Conservation (phyloP, 202 grass and related monocot genomes). For the Panicum virgatum region DNA sequence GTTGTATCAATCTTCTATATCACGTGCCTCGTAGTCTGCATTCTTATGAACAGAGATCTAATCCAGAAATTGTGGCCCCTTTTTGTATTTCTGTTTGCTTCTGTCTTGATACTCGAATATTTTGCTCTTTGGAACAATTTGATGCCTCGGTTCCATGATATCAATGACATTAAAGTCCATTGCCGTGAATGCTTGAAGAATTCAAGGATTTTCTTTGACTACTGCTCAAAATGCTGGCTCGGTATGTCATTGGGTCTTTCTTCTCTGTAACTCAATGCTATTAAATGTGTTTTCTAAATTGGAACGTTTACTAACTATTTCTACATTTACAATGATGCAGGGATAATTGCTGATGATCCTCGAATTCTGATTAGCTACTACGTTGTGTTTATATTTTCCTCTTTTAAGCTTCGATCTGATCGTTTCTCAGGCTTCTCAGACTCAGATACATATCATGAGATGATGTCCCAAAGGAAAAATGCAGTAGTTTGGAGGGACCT, state of each 20-base stretch:
- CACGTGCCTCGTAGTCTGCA: constrained; percentile 71
- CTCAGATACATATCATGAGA: constrained; percentile 74
- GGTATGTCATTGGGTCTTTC: constrained; percentile 53
- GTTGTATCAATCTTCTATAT: constrained; percentile 89
- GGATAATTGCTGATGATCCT: constrained; percentile 80
- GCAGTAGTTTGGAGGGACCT: constrained; percentile 88
- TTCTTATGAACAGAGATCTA: constrained; percentile 89
- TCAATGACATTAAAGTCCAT: constrained; percentile 54
- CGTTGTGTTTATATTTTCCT: constrained; percentile 91
- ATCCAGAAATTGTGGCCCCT: constrained; percentile 87
- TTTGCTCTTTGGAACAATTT: constrained; percentile 83
- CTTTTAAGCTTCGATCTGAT: constrained; percentile 88
- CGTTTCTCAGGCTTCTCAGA: constrained; percentile 82
- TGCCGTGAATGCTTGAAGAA: constrained; percentile 92
- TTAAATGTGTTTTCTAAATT: constrained; percentile 1
- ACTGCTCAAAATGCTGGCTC: constrained; percentile 91
- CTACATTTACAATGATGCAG: constrained; percentile 51
- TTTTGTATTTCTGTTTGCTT: constrained; percentile 91
- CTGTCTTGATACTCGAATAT: constrained; percentile 80
- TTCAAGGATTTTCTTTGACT: constrained; percentile 66
- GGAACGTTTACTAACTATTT: constrained; percentile 30
- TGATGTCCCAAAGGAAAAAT: constrained; percentile 86
- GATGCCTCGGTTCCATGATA: constrained; percentile 52
- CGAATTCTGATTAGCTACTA: constrained; percentile 95
- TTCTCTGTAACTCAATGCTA: background rate